These are phyloP conservation scores for Salix dunnii DNA, from an alignment of 345 rosid genomes.

Conservation along the genomic window DNA sequence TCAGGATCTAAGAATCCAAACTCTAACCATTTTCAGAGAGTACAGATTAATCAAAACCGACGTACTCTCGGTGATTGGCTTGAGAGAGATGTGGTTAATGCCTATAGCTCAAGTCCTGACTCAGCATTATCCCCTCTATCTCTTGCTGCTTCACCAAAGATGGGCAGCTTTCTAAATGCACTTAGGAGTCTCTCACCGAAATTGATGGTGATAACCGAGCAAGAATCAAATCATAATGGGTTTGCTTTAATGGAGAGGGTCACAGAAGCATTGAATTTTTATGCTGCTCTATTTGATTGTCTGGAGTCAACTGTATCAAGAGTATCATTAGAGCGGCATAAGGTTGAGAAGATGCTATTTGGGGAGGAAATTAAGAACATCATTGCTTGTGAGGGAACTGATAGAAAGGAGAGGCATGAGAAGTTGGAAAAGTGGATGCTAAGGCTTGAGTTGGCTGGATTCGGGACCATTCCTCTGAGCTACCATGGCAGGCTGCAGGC, in stretches of 20 bases:
- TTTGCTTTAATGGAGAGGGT: slow-evolving; percentile 52
- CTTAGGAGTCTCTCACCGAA: slow-evolving; percentile 63
- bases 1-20: slow-evolving; percentile 30
- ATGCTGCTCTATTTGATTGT: slow-evolving; percentile 66
- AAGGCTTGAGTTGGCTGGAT: slow-evolving; percentile 60
- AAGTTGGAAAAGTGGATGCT: slow-evolving; percentile 65
- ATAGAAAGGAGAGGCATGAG: slow-evolving; percentile 70
- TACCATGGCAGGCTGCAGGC: slow-evolving; percentile 63
- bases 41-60: slow-evolving; percentile 34
- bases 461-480: slow-evolving; percentile 56
- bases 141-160: slow-evolving; percentile 37
- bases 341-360: slow-evolving; percentile 64
- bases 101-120: slow-evolving; percentile 44
- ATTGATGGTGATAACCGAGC: slow-evolving; percentile 61
- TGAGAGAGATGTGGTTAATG: slow-evolving; percentile 43
- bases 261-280: slow-evolving; percentile 55
- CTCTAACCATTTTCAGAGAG: slow-evolving; percentile 29
- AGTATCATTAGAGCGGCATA: slow-evolving; percentile 50
- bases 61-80: slow-evolving; percentile 69
- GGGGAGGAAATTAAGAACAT: slow-evolving; percentile 75
- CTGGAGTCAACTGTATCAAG: slow-evolving; percentile 56
- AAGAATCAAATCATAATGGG: slow-evolving; percentile 59
- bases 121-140: slow-evolving; percentile 46
- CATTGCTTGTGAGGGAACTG: slow-evolving; percentile 60
- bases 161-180: slow-evolving; percentile 48